Conservation (phyloP, 805 yeast genomes). For the Lipomyces kockii region DNA sequence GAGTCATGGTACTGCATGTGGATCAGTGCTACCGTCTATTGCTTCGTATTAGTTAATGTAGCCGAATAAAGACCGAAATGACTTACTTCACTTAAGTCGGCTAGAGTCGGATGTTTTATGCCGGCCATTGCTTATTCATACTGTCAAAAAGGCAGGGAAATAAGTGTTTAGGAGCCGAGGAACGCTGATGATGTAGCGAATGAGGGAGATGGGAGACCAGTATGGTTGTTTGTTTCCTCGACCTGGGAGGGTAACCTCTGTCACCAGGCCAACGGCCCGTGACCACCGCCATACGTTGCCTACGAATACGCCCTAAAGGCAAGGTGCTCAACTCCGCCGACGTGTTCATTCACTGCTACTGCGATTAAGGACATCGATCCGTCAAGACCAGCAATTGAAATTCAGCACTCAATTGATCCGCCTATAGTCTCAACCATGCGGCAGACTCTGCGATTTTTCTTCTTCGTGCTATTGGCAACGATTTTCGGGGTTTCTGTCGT, state of each 20-base stretch:
- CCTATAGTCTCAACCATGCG: neutral
- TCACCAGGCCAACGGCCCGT: conserved; percentile 9
- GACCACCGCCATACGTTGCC: neutral
- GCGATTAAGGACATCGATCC: neutral
- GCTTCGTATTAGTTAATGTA: neutral
- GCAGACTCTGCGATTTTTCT: neutral
- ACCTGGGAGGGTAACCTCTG: conserved; percentile 10
- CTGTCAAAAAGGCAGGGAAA: neutral
- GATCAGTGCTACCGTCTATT: conserved; percentile 2
- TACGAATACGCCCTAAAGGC: too few relatives aligned
- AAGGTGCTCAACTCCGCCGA: neutral
- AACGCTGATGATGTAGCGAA: neutral
- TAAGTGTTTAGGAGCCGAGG: neutral
- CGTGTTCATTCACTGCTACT: neutral
- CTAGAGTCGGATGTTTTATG: conserved; percentile 8
- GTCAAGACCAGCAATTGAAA: too few relatives aligned
- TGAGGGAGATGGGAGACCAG: neutral
- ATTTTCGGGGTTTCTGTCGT: conserved; percentile 5
- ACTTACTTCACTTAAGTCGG: conserved; percentile 14
- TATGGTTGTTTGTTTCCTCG: neutral
- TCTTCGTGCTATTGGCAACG: neutral
- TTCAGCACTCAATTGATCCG: neutral
- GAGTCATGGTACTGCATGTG: conserved; percentile 14
- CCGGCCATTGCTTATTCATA: neutral
- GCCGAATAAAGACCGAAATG: neutral